These are phyloP conservation scores for Rugonectria rugulosa DNA, from an alignment of 2,329 filamentous ascomycete genomes.

Conservation along the genomic window DNA sequence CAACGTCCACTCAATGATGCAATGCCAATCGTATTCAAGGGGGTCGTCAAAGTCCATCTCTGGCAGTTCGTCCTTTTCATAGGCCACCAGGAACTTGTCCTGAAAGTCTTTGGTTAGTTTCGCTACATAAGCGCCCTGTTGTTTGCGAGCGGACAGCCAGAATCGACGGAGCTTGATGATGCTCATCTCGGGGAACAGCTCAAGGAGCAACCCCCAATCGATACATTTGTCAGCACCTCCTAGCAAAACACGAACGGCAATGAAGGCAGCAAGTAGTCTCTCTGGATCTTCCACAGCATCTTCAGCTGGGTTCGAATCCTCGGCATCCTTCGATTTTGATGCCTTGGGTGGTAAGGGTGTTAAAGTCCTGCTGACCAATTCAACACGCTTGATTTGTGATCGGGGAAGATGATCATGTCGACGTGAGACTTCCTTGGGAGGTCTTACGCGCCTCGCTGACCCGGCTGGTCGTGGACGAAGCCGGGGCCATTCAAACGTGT, in stretches of 20 bases:
- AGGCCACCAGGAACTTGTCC: conserved; percentile 69
- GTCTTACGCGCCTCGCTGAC: not conserved
- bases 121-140: conserved; percentile 60
- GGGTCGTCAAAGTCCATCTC: conserved; percentile 70
- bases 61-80: conserved; percentile 67
- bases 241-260: conserved; percentile 64
- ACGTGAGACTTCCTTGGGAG: not conserved
- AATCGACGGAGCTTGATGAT: conserved; percentile 61
- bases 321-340: conserved; percentile 1
- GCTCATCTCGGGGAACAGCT: conserved; percentile 62
- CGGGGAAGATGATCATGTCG: conserved; percentile 17
- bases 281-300: conserved; percentile 30
- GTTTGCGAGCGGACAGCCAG: conserved; percentile 61
- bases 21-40: conserved; percentile 72
- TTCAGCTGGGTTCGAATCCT: conserved; percentile 14
- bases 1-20: conserved; percentile 72
- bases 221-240: conserved; percentile 66
- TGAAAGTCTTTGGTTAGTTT: conserved; percentile 69
- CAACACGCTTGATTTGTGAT: conserved; percentile 39
- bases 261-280: conserved; percentile 62
- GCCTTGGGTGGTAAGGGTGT: conserved; percentile 34
- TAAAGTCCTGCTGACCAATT: conserved; percentile 39
- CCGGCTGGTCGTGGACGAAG: not conserved
- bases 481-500: conserved; percentile 26
- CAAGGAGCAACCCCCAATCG: conserved; percentile 67